Evolutionary conservation across 2,329 filamentous ascomycete species (phyloP), one percentile per base, ranked within the genome.

Genomic region (Trichoderma sp.): DNA sequence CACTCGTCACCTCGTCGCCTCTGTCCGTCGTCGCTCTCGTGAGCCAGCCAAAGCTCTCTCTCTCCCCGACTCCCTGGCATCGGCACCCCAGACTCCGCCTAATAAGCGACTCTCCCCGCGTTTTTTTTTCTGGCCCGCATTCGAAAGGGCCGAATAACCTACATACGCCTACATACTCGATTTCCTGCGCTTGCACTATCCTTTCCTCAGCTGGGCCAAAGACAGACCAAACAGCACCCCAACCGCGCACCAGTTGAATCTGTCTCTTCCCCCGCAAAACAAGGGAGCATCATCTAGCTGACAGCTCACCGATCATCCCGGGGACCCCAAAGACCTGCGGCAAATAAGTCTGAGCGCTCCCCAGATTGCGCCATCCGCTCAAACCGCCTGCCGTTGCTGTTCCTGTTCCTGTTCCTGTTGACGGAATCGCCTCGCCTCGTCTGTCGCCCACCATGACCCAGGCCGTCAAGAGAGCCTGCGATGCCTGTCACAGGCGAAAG

Each of bases 401-500:
- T 45, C 39, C 37, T 39, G n/a, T n/a, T n/a, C n/a, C 54, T 53
- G n/a, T 29, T 27, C 56, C 42, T 19, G 57, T 48, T 52, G 13
- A n/a, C 37, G 59, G 27, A n/a, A 17, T 52, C 32, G 53, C 9
- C 27, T 27, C 42, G 27, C 19, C 54, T 68, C 42, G 42, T 60
- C 63, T 29, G n/a, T 34, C 34, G 9, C 17, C 64, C 73, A 76
- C 73, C 71, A 84, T 84, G 84, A 78, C 82, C 52, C 82, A 84
- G 71, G 83, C 84, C 70, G 83, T 86, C 59, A 86, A 86, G 74
- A 80, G 88, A 75, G 89, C 89, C 68, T 92, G 89, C 80, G 89
- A 92, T 77, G 89, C 89, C 74, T 92, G 89, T 76, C 89, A 91
- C 81, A 87, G 89, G 71, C 87, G 89, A 77, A 92, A 92, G 78